Conservation (phyloP, 2,329 filamentous ascomycete species). For the Penicillium sp. region DNA sequence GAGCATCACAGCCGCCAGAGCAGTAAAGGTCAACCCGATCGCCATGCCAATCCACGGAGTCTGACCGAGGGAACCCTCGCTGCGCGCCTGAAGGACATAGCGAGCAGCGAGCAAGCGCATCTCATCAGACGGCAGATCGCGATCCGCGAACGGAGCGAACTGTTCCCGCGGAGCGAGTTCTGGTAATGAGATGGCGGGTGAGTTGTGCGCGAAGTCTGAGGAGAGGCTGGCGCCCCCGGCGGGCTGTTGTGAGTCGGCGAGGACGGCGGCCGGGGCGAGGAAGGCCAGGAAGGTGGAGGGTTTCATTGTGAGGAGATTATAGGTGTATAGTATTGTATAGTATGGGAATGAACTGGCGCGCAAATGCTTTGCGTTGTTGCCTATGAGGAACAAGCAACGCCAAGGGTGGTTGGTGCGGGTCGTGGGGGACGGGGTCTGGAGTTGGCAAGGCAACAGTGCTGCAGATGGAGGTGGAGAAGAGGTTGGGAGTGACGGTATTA, state of each 20-base stretch:
- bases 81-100: slow-evolving; percentile 35
- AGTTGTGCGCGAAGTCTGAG: slow-evolving; percentile 17
- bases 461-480: slow-evolving; percentile 1
- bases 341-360: background rate
- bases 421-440: slow-evolving; percentile 13
- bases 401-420: slow-evolving; percentile 27
- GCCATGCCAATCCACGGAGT: slow-evolving; percentile 46
- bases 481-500: background rate
- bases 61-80: slow-evolving; percentile 41
- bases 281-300: slow-evolving; percentile 17
- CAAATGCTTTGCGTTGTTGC: slow-evolving; percentile 11
- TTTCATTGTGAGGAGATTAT: slow-evolving; percentile 17
- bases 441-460: slow-evolving; percentile 28
- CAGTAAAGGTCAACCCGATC: slow-evolving; percentile 42
- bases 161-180: slow-evolving; percentile 10
- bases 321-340: background rate
- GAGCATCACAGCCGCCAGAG: slow-evolving; percentile 41
- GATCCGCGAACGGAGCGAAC: slow-evolving; percentile 1
- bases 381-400: slow-evolving; percentile 26
- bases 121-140: background rate
- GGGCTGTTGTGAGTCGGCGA: slow-evolving; percentile 21
- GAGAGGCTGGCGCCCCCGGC: slow-evolving; percentile 9
- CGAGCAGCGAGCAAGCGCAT: slow-evolving; percentile 16
- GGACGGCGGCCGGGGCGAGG: slow-evolving; percentile 20
- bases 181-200: slow-evolving; percentile 24